Percentiles rank a stretch among this genome's conserved stretches.
phyloP scores from a whole-genome alignment of 257 asterid genomes.

The Thymus mandschuricus region DNA sequence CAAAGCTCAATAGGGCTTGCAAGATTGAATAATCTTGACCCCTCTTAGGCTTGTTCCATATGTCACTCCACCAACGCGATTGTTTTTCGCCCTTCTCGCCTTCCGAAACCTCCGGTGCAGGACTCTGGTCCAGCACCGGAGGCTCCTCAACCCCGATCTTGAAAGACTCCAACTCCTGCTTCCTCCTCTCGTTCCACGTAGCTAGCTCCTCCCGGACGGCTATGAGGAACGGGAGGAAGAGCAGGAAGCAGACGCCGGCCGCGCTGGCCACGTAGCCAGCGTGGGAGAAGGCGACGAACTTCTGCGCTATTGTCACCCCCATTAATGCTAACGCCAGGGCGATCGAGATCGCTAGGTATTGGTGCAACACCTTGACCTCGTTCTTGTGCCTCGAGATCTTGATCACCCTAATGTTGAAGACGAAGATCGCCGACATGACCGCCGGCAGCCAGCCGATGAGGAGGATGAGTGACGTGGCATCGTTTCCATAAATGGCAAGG shows the following conservation, averaged over 20 bases:
- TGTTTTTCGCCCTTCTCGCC: neutral
- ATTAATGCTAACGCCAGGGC: conserved; percentile 56
- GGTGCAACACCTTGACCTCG: conserved; percentile 57
- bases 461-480: conserved; percentile 64
- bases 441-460: conserved; percentile 95
- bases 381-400: conserved; percentile 41
- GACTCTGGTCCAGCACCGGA: neutral
- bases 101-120: neutral
- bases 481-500: conserved; percentile 74
- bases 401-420: conserved; percentile 70
- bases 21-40: conserved; percentile 74
- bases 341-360: conserved; percentile 53
- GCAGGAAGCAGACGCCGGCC: conserved; percentile 44
- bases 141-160: neutral
- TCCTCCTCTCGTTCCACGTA: conserved; percentile 44
- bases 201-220: neutral
- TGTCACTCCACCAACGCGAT: neutral
- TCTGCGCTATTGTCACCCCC: conserved; percentile 66
- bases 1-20: conserved; percentile 69
- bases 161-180: conserved; percentile 28
- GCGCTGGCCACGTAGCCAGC: conserved; percentile 63
- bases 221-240: neutral
- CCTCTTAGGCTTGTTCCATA: conserved; percentile 56
- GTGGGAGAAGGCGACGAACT: conserved; percentile 41
- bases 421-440: conserved; percentile 72